These are phyloP conservation scores for Scenedesmus sp. DNA, from an alignment of 163 green algal species.

Conservation along the genomic window DNA sequence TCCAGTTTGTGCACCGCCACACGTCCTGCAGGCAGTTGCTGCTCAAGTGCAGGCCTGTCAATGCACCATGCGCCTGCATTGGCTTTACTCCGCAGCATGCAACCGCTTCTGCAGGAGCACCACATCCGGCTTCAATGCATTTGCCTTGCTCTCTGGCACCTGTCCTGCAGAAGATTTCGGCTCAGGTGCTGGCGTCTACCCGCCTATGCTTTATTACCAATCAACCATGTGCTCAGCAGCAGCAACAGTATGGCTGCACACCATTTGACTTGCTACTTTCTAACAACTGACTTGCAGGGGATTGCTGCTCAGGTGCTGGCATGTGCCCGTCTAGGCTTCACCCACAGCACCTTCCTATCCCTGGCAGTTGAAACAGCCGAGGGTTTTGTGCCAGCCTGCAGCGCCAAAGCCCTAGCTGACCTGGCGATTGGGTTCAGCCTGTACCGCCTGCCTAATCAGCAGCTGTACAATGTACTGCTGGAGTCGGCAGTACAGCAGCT, in stretches of 20 bases:
- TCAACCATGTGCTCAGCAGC: too few relatives aligned
- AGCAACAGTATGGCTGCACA: too few relatives aligned
- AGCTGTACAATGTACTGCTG: slow-evolving; percentile 15
- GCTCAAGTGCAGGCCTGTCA: too few relatives aligned
- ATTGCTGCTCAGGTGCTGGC: neutral
- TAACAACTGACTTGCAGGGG: neutral
- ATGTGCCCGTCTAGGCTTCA: slow-evolving; percentile 1
- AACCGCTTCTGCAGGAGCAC: too few relatives aligned
- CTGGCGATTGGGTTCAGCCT: slow-evolving; percentile 17
- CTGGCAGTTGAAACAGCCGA: neutral
- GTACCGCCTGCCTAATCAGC: neutral
- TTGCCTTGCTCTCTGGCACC: neutral
- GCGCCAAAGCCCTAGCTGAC: slow-evolving; percentile 31
- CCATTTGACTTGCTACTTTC: neutral
- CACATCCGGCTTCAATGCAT: too few relatives aligned
- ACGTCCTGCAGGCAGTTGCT: neutral
- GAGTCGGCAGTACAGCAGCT: neutral
- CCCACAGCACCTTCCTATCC: slow-evolving; percentile 32
- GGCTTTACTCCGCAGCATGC: too few relatives aligned
- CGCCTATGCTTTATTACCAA: slow-evolving; percentile 22
- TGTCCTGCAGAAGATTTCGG: neutral
- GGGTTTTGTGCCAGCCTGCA: neutral
- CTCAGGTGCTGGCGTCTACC: neutral
- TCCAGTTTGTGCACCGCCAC: too few relatives aligned
- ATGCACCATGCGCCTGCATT: too few relatives aligned